Evolutionary conservation across 176 grass and related monocot genomes (phyloP).

Genomic region (Oryza meridionalis): DNA sequence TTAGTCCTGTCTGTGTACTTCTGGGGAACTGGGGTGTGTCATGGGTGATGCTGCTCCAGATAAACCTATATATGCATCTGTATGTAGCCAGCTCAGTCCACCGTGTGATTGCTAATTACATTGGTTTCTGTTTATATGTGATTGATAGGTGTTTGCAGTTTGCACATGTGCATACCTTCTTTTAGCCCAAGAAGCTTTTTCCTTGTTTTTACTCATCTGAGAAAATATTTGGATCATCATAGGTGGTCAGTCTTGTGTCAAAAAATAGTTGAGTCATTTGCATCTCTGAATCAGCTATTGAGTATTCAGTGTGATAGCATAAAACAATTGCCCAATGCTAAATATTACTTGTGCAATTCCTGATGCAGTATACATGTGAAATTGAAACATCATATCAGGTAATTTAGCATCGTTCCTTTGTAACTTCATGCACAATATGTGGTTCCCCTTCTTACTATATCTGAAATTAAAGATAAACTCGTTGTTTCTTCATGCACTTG

Average conservation of each 20-base stretch:
- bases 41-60: constrained; percentile 2
- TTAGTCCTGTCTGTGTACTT: neutral
- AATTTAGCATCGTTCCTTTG: neutral
- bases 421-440: neutral
- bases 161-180: neutral
- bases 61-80: neutral
- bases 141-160: constrained; percentile 16
- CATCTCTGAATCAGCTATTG: neutral
- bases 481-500: neutral
- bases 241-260: neutral
- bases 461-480: constrained; percentile 24
- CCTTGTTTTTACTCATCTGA: neutral
- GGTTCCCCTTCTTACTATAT: neutral
- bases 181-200: neutral
- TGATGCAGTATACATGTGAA: neutral
- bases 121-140: neutral
- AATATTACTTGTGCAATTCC: neutral
- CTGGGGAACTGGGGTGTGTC: neutral
- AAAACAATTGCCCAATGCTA: neutral
- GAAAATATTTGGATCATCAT: constrained; percentile 22
- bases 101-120: neutral
- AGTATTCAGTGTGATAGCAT: neutral
- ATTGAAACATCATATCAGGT: neutral
- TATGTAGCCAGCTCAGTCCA: constrained; percentile 11
- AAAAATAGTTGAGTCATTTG: constrained; percentile 3